Base-by-base conservation (phyloP, 2,329 filamentous ascomycete species). In the Epichloe gansuensis region DNA sequence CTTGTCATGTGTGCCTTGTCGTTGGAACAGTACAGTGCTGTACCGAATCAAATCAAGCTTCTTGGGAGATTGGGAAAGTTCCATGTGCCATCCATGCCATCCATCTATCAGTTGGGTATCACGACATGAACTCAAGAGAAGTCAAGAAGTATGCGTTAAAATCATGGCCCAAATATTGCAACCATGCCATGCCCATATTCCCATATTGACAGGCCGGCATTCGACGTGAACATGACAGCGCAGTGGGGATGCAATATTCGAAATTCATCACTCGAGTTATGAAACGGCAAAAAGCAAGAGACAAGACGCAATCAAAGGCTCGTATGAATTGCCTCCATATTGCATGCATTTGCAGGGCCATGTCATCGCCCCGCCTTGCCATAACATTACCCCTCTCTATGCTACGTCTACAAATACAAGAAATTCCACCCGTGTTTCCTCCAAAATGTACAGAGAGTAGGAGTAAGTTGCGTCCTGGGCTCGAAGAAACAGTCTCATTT, bases 81-180 rank as follows among this genome's bases (percentile, higher is more conserved):
- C 42, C 44, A 47, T 47, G 45, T 47, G 51, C 3, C 25, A 13
- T 21, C 17, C 17, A 21, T 21, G 17, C 17, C 17, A 21, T 21
- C 17, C 17, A 21, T 12, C 13, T 15, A 31, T 23, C 13, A 13
- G 39, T 49, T 49, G 27, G 51, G 51, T 52, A 49, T 49, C 46
- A 52, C 51, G 51, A n/a, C 51, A 52, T 52, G 51, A 52, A 52
- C 51, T 46, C 40, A 49, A 46, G 15, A 31, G 36, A 39, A 39
- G 36, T n/a, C 12, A 31, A 27, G n/a, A 48, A 27, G 7, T 21
- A n/a, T 40, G 21, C 27, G 13, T 27, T 34, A 34, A 3, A 8
- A 45, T 31, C 21, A 15, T 31, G 23, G 25, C 42, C 42, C 42
- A 45, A 31, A 31, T 34, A 45, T 45, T 23, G 15, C 42, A 31